Evolutionary conservation across 805 yeast species (phyloP).

Genomic region (Metschnikowia matae): DNA sequence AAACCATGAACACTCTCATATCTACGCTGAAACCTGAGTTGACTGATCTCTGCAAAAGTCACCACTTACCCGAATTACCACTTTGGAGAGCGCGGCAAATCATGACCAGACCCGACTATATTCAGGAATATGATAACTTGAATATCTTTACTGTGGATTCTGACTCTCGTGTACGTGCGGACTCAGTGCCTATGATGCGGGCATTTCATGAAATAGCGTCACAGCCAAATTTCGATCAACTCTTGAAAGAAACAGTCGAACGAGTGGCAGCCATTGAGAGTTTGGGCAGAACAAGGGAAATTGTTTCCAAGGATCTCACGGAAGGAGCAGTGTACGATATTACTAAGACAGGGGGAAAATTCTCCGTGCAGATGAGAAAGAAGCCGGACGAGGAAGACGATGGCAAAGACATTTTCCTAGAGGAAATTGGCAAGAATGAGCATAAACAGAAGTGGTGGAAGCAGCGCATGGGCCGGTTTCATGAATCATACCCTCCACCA

Average conservation of each 20-base stretch:
- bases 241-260: conserved; percentile 60
- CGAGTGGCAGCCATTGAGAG: conserved; percentile 75
- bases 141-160: conserved; percentile 80
- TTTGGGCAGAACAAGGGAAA: conserved; percentile 70
- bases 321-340: conserved; percentile 45
- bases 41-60: conserved; percentile 31
- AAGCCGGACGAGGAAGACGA: conserved; percentile 20
- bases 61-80: conserved; percentile 67
- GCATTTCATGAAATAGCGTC: conserved; percentile 76
- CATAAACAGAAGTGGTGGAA: conserved; percentile 43
- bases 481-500: conserved; percentile 21
- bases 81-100: conserved; percentile 80
- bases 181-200: conserved; percentile 85
- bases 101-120: conserved; percentile 81
- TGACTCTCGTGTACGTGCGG: conserved; percentile 68
- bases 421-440: conserved; percentile 17
- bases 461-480: conserved; percentile 37
- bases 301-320: conserved; percentile 65
- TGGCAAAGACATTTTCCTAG: conserved; percentile 23
- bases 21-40: conserved; percentile 11
- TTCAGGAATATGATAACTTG: conserved; percentile 67
- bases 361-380: conserved; percentile 12
- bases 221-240: conserved; percentile 65
- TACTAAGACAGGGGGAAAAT: conserved; percentile 12
- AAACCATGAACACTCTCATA: conserved; percentile 26